Conservation (phyloP, 1,284 basidiomycete genomes). For the Phellopilus nigrolimitatus region DNA sequence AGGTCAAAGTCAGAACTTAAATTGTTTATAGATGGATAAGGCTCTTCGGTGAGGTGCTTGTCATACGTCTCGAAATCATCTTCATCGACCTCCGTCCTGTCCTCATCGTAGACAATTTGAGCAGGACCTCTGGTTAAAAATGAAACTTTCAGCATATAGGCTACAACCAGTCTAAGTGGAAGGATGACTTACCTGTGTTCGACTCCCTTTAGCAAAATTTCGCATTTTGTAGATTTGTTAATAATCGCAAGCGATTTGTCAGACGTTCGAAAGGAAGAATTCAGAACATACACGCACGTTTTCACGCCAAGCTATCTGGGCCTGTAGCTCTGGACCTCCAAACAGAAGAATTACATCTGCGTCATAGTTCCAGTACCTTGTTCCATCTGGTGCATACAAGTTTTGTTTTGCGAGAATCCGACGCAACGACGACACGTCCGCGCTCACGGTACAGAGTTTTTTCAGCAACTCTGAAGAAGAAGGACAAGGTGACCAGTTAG, state of each 20-base stretch:
- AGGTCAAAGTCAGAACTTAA: no score
- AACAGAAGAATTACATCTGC: conserved; percentile 38
- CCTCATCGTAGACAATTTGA: no score
- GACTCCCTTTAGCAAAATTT: no score
- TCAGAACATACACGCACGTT: background rate
- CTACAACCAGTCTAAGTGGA: background rate
- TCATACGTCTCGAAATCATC: no score
- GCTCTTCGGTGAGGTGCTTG: no score
- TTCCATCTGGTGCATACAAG: background rate
- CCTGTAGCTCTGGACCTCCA: background rate
- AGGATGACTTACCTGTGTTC: background rate
- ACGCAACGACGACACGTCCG: background rate
- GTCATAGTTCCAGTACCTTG: background rate
- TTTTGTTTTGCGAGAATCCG: no score
- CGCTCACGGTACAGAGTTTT: background rate
- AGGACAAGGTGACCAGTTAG: background rate
- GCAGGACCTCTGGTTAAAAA: conserved; percentile 2
- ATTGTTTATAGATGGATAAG: no score
- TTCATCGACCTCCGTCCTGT: no score
- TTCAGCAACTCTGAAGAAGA: background rate
- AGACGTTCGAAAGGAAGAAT: background rate
- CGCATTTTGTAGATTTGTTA: background rate
- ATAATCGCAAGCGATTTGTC: background rate
- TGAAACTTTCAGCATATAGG: background rate
- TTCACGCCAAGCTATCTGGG: conserved; percentile 1